Conservation (phyloP, 495 filamentous ascomycete species). For the Xylaria castorea region DNA sequence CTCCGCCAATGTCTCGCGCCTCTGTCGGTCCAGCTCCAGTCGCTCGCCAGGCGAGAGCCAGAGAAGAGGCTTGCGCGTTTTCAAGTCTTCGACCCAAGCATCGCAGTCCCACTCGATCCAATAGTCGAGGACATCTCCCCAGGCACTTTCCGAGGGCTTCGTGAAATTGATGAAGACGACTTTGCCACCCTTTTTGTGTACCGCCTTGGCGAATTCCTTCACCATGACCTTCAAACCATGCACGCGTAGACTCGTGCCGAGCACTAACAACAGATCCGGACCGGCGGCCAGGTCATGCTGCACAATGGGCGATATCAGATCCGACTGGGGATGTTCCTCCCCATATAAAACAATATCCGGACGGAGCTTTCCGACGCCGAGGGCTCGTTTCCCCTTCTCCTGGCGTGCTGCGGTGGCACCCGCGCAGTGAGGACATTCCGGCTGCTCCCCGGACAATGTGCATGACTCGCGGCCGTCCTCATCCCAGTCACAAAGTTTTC, state of each 20-base stretch:
- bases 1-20: slow-evolving; percentile 38
- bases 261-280: slow-evolving; percentile 69
- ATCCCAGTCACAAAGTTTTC: slow-evolving; percentile 65
- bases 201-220: slow-evolving; percentile 71
- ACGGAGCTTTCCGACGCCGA: slow-evolving; percentile 66
- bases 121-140: slow-evolving; percentile 71
- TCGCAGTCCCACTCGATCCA: slow-evolving; percentile 77
- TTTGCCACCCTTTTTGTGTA: slow-evolving; percentile 67
- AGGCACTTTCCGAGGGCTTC: slow-evolving; percentile 69
- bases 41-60: slow-evolving; percentile 58
- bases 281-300: slow-evolving; percentile 66
- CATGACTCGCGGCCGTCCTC: slow-evolving; percentile 53
- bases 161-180: slow-evolving; percentile 75
- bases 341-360: slow-evolving; percentile 76
- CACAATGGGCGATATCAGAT: slow-evolving; percentile 65
- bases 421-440: slow-evolving; percentile 66
- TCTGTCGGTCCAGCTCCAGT: slow-evolving; percentile 44
- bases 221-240: slow-evolving; percentile 73
- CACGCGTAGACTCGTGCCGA: slow-evolving; percentile 72
- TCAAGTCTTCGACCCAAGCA: slow-evolving; percentile 68
- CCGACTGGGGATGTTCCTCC: slow-evolving; percentile 71
- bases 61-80: slow-evolving; percentile 58
- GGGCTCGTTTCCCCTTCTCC: slow-evolving; percentile 66
- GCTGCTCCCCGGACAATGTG: slow-evolving; percentile 64
- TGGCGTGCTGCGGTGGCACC: slow-evolving; percentile 61